A percentile compares a stretch with the other conserved stretches of the same genome.
These are phyloP conservation scores for Cutaneotrichosporon mucoides DNA, from an alignment of 1,284 basidiomycete genomes.

Conservation along the genomic window DNA sequence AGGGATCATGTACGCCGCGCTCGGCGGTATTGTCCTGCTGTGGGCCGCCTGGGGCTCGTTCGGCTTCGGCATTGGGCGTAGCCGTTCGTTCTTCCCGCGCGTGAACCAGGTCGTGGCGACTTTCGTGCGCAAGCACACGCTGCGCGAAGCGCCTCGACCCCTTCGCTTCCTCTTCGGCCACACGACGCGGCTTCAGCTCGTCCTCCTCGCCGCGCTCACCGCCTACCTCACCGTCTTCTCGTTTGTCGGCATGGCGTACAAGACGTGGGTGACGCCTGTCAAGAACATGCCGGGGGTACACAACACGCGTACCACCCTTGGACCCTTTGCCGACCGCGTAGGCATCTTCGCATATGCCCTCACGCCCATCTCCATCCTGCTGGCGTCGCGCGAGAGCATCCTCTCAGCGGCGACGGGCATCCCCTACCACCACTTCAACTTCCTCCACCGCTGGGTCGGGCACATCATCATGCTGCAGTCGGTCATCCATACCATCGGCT, in stretches of 20 bases:
- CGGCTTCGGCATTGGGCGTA: background rate
- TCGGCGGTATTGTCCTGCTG: slow-evolving; percentile 22
- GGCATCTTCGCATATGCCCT: slow-evolving; percentile 35
- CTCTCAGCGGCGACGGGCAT: slow-evolving; percentile 31
- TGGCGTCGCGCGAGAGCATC: slow-evolving; percentile 28
- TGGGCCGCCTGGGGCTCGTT: slow-evolving; percentile 17
- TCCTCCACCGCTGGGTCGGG: slow-evolving; percentile 44
- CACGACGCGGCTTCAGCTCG: slow-evolving; percentile 29
- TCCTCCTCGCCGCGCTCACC: slow-evolving; percentile 18
- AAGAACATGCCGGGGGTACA: slow-evolving; percentile 22
- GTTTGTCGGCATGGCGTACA: slow-evolving; percentile 31
- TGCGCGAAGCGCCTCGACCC: background rate
- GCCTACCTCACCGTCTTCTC: slow-evolving; percentile 31
- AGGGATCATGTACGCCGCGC: slow-evolving; percentile 26
- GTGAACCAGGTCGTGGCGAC: background rate
- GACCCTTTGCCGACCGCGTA: slow-evolving; percentile 28
- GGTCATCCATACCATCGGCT: slow-evolving; percentile 32
- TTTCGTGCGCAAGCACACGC: background rate
- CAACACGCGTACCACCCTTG: slow-evolving; percentile 30
- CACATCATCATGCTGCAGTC: slow-evolving; percentile 35
- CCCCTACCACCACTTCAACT: slow-evolving; percentile 47
- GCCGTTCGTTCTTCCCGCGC: background rate
- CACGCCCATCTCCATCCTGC: slow-evolving; percentile 34
- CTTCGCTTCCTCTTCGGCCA: slow-evolving; percentile 28
- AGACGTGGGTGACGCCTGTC: slow-evolving; percentile 32